Conservation (phyloP, 305 asterid species). For the Fraxinus floribunda region DNA sequence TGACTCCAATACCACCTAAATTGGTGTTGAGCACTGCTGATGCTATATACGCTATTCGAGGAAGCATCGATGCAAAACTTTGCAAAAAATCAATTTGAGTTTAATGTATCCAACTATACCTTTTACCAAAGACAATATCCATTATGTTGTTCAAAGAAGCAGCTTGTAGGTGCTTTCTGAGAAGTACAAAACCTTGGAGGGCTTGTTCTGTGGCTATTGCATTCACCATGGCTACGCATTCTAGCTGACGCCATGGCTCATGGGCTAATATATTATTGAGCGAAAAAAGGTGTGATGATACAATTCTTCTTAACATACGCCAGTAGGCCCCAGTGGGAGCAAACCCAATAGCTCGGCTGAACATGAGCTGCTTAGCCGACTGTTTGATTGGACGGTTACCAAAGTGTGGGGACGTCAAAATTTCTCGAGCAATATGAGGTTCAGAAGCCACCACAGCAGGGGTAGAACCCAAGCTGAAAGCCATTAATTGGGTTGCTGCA, state of each 20-base stretch:
- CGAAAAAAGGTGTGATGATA: slow-evolving; percentile 53
- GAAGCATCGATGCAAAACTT: neutral
- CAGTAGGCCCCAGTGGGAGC: slow-evolving; percentile 63
- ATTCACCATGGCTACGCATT: slow-evolving; percentile 43
- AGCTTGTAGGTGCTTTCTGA: slow-evolving; percentile 48
- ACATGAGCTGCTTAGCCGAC: slow-evolving; percentile 65
- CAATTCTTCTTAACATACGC: slow-evolving; percentile 52
- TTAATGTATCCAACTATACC: slow-evolving; percentile 30
- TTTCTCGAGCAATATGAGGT: slow-evolving; percentile 50
- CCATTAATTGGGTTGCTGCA: slow-evolving; percentile 48
- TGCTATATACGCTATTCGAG: neutral
- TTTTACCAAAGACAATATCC: slow-evolving; percentile 56
- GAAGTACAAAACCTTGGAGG: slow-evolving; percentile 35
- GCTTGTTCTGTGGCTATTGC: slow-evolving; percentile 43
- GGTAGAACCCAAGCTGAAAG: slow-evolving; percentile 65
- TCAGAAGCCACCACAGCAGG: slow-evolving; percentile 48
- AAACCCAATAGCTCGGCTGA: slow-evolving; percentile 68
- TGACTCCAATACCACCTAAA: neutral
- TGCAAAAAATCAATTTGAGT: neutral
- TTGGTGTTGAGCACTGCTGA: neutral
- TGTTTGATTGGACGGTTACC: slow-evolving; percentile 60
- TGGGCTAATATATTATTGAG: slow-evolving; percentile 50
- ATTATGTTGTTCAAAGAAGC: slow-evolving; percentile 51
- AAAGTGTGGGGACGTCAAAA: slow-evolving; percentile 54
- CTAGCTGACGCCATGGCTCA: slow-evolving; percentile 39